phyloP scores from a whole-genome alignment of 2,329 filamentous ascomycete species.

The Aspergillus novoparasiticus region DNA sequence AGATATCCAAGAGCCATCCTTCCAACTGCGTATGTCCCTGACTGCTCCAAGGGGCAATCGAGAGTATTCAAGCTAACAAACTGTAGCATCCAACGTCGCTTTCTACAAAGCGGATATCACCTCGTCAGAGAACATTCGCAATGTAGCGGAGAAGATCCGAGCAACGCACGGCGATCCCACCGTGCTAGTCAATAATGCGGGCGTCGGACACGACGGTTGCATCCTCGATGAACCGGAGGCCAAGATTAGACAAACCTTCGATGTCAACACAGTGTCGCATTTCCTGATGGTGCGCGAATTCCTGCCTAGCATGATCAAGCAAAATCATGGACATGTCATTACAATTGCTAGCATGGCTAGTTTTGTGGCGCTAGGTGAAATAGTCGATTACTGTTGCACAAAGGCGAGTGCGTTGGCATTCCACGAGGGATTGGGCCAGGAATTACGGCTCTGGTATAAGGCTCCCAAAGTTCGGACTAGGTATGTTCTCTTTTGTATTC shows the following conservation, averaged over 20 bases:
- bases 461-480: slow-evolving; percentile 43
- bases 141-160: slow-evolving; percentile 43
- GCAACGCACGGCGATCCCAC: slow-evolving; percentile 46
- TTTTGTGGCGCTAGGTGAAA: slow-evolving; percentile 50
- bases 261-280: slow-evolving; percentile 56
- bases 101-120: slow-evolving; percentile 46
- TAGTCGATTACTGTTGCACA: slow-evolving; percentile 56
- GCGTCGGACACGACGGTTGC: slow-evolving; percentile 49
- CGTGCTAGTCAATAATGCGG: slow-evolving; percentile 55
- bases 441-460: slow-evolving; percentile 40
- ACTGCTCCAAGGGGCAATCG: not conserved
- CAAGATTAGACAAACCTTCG: slow-evolving; percentile 52
- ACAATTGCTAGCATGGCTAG: slow-evolving; percentile 58
- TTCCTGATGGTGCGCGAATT: slow-evolving; percentile 56
- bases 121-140: slow-evolving; percentile 32
- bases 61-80: not conserved
- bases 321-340: slow-evolving; percentile 59
- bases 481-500: slow-evolving; percentile 17
- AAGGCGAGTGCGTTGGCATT: slow-evolving; percentile 57
- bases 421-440: slow-evolving; percentile 52
- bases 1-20: slow-evolving; percentile 39
- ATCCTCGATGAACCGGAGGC: slow-evolving; percentile 51
- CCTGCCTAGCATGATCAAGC: slow-evolving; percentile 53
- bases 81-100: slow-evolving; percentile 31
- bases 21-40: slow-evolving; percentile 29